These are phyloP conservation scores for Cyclospora cayetanensis DNA, from an alignment of 169 alveolate genomes.

Conservation along the genomic window DNA sequence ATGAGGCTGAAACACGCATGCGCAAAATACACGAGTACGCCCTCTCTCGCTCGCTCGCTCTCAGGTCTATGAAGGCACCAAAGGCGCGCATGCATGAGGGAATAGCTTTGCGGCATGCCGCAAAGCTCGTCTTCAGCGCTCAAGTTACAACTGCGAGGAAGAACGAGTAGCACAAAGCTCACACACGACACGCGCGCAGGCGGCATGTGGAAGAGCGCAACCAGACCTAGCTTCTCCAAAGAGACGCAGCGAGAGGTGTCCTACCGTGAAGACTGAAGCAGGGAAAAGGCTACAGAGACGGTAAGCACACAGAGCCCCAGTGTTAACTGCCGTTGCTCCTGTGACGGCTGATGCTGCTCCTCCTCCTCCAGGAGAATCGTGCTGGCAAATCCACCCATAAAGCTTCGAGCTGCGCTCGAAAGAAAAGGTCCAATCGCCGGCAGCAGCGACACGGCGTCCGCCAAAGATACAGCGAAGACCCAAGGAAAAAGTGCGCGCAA, in stretches of 20 bases:
- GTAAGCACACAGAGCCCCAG: conserved; percentile 33
- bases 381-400: neutral
- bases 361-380: conserved; percentile 18
- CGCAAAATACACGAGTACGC: neutral
- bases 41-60: no score
- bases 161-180: no score
- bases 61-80: no score
- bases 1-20: conserved; percentile 45
- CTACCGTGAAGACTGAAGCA: conserved; percentile 31
- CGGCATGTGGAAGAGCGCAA: no score
- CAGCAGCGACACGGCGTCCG: neutral
- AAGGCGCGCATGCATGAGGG: no score
- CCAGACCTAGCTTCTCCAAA: no score
- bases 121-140: no score
- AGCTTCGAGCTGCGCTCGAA: neutral
- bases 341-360: conserved; percentile 1
- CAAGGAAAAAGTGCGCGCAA: conserved; percentile 15
- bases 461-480: neutral
- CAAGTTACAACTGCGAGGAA: no score
- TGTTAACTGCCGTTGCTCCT: conserved; percentile 38
- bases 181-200: no score
- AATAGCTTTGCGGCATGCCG: no score
- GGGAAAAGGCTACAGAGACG: neutral
- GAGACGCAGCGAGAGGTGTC: no score
- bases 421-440: neutral